A percentile compares a stretch with the other conserved stretches of the same genome.
These are phyloP conservation scores for Sclerospora graminicola DNA, from an alignment of 352 stramenopile species.

Conservation along the genomic window DNA sequence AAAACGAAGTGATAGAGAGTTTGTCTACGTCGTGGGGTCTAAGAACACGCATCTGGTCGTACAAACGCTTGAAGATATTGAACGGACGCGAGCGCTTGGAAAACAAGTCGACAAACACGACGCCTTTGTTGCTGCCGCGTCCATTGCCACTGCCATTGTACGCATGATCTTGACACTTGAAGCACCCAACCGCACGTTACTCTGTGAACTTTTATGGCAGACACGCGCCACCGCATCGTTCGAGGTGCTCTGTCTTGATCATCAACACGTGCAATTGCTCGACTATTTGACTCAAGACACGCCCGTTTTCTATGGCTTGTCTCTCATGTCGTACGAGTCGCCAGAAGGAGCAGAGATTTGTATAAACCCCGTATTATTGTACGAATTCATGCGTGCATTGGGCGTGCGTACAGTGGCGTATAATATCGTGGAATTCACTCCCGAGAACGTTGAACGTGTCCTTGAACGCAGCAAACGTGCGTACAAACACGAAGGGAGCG, in stretches of 20 bases:
- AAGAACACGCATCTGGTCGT: slow-evolving; percentile 76
- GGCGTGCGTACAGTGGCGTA: slow-evolving; percentile 57
- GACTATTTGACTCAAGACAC: slow-evolving; percentile 59
- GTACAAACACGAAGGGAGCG: slow-evolving; percentile 61
- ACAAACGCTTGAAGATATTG: slow-evolving; percentile 37
- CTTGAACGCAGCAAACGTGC: slow-evolving; percentile 33
- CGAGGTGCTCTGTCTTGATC: slow-evolving; percentile 54
- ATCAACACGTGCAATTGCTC: slow-evolving; percentile 73
- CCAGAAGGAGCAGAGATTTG: slow-evolving; percentile 47
- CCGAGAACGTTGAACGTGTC: slow-evolving; percentile 18
- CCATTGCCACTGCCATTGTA: slow-evolving; percentile 41
- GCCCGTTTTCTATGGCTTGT: slow-evolving; percentile 72
- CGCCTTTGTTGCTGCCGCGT: slow-evolving; percentile 37
- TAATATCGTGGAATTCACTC: slow-evolving; percentile 34
- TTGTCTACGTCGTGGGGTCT: slow-evolving; percentile 63
- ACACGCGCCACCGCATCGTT: slow-evolving; percentile 68
- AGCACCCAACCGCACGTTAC: slow-evolving; percentile 23
- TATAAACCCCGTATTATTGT: slow-evolving; percentile 65
- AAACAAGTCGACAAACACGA: slow-evolving; percentile 15
- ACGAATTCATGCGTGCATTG: slow-evolving; percentile 38
- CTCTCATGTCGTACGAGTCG: slow-evolving; percentile 33
- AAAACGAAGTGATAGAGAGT: slow-evolving; percentile 50
- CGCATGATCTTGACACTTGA: slow-evolving; percentile 27
- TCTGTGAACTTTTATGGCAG: slow-evolving; percentile 73
- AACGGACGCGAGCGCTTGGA: slow-evolving; percentile 15